Percentiles rank a stretch among this genome's conserved stretches.
phyloP scores from a whole-genome alignment of 192 early-diverging fungal species.

The Backusella australiensis region DNA sequence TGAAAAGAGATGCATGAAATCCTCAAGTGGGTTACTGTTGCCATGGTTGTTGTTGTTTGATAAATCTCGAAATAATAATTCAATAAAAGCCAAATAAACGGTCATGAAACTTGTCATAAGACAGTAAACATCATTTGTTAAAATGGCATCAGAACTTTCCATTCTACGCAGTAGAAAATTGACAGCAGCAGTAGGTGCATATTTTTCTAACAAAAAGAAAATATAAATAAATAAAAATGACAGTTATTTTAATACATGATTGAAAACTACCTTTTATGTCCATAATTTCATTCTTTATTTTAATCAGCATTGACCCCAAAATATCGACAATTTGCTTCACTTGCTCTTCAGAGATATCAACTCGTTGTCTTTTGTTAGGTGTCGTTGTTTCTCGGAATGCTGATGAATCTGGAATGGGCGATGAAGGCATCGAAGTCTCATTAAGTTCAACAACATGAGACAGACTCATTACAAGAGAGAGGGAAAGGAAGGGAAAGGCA shows the following conservation, averaged over 20 bases:
- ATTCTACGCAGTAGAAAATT: slow-evolving; percentile 7
- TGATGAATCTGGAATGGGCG: not conserved
- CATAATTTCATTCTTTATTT: slow-evolving; percentile 3
- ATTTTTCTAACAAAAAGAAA: not conserved
- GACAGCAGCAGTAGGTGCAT: slow-evolving; percentile 21
- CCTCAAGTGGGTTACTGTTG: not conserved
- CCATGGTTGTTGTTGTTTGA: not conserved
- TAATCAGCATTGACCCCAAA: not conserved
- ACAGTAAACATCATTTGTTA: slow-evolving; percentile 28
- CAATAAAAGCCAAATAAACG: slow-evolving; percentile 36
- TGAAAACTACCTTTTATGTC: slow-evolving; percentile 5
- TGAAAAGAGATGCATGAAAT: slow-evolving; percentile 36
- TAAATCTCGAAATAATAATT: slow-evolving; percentile 13
- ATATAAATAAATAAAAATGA: not conserved
- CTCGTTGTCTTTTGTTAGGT: not conserved
- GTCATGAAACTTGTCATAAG: slow-evolving; percentile 49
- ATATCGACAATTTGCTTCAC: not conserved
- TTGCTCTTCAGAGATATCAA: not conserved
- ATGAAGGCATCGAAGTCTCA: not conserved
- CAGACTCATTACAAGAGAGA: not conserved
- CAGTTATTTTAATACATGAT: not conserved
- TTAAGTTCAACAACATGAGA: slow-evolving; percentile 2
- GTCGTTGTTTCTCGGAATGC: no score
- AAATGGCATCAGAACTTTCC: not conserved
- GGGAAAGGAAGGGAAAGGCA: not conserved